Conservation (phyloP, 768 basidiomycete species). For the Xerocomus spinulosus region DNA sequence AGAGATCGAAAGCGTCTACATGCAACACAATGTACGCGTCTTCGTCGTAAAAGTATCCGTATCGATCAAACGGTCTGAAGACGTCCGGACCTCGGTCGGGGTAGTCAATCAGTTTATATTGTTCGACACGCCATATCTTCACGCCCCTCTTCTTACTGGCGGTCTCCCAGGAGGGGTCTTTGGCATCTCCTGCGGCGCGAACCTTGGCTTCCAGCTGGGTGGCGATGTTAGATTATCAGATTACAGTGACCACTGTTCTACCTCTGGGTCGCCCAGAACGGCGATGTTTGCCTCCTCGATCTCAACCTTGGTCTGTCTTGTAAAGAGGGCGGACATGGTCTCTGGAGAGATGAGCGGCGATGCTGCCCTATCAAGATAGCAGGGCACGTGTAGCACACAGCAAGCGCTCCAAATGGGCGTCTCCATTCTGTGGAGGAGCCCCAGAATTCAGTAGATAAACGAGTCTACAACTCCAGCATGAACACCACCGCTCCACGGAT, state of each 20-base stretch:
- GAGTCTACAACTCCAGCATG: constrained; percentile 10
- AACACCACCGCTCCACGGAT: constrained; percentile 6
- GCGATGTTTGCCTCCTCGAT: constrained; percentile 63
- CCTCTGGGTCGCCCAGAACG: constrained; percentile 54
- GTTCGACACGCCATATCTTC: constrained; percentile 57
- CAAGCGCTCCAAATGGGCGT: constrained; percentile 7
- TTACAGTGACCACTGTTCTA: constrained; percentile 18
- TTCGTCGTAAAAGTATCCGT: constrained; percentile 57
- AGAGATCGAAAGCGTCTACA: constrained; percentile 28
- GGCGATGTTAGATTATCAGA: neutral
- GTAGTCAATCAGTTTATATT: constrained; percentile 42
- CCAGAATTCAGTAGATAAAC: no score
- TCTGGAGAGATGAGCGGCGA: neutral
- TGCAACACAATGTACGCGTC: constrained; percentile 65
- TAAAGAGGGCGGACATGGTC: constrained; percentile 7
- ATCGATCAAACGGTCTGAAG: constrained; percentile 27
- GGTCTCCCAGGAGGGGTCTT: constrained; percentile 43
- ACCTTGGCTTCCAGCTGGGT: constrained; percentile 44
- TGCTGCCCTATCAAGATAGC: constrained; percentile 1
- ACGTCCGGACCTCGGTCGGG: constrained; percentile 7
- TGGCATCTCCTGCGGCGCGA: constrained; percentile 44
- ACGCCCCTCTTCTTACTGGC: constrained; percentile 43
- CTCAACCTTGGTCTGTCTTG: constrained; percentile 30
- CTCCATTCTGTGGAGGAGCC: constrained; percentile 2
- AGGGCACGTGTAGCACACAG: constrained; percentile 12